phyloP scores from a whole-genome alignment of 2,329 filamentous ascomycete species.

The Paradendryphiella salina region DNA sequence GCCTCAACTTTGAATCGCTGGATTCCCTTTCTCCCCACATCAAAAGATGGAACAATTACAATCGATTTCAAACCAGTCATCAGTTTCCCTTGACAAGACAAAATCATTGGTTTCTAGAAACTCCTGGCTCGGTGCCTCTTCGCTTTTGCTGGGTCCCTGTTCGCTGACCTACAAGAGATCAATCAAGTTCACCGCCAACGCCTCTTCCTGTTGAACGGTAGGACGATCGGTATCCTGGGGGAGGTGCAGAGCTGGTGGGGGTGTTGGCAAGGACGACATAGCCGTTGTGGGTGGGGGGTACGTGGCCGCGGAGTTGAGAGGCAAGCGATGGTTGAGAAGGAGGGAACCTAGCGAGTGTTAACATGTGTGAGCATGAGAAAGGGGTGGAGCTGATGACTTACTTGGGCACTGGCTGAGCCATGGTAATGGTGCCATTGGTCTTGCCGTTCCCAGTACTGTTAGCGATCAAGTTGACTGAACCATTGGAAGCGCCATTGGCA shows the following conservation, averaged over 20 bases:
- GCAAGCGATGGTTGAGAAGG: conserved; percentile 11
- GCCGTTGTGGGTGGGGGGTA: conserved; percentile 11
- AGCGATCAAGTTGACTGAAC: neutral
- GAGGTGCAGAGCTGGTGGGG: neutral
- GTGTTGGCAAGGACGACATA: conserved; percentile 16
- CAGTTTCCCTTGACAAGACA: too few species aligned
- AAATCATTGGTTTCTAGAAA: too few species aligned
- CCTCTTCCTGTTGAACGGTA: conserved; percentile 2
- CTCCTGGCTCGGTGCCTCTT: too few species aligned
- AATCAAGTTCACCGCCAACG: neutral
- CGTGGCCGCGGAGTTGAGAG: conserved; percentile 11
- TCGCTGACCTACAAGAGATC: neutral
- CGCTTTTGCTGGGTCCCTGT: too few species aligned
- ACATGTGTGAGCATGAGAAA: neutral
- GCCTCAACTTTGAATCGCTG: too few species aligned
- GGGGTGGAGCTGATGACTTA: neutral
- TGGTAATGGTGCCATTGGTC: neutral
- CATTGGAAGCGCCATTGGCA: neutral
- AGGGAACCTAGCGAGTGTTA: neutral
- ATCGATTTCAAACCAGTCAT: too few species aligned
- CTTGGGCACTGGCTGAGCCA: conserved; percentile 8
- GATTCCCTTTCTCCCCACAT: too few species aligned
- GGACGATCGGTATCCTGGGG: neutral
- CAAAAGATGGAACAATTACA: too few species aligned
- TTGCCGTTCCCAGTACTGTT: neutral